Percentiles rank a stretch among this genome's conserved stretches.
phyloP scores from a whole-genome alignment of 2,329 filamentous ascomycete genomes.

The Beauveria bassiana region DNA sequence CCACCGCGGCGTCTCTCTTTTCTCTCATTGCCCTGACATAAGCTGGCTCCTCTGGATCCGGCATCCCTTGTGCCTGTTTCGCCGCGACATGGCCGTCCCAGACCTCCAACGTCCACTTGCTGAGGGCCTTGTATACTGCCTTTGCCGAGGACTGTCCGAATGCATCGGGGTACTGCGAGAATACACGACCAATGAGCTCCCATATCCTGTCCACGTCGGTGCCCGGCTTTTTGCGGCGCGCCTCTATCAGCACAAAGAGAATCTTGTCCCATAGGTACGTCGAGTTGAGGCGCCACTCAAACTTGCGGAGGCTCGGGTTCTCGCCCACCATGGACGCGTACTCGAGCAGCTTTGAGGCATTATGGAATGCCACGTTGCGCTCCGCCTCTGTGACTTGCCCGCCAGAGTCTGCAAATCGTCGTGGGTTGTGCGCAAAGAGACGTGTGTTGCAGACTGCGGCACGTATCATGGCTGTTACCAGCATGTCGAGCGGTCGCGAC shows the following conservation, averaged over 20 bases:
- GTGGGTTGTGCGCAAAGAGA: constrained; percentile 11
- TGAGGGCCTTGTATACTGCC: constrained; percentile 17
- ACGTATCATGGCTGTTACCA: constrained; percentile 8
- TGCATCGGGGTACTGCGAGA: constrained; percentile 17
- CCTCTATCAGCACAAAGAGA: constrained; percentile 24
- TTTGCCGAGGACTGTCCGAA: constrained; percentile 15
- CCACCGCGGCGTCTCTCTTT: background rate
- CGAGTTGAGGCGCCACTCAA: constrained; percentile 20
- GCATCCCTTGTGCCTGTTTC: background rate
- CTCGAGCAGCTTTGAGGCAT: constrained; percentile 14
- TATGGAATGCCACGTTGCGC: constrained; percentile 9
- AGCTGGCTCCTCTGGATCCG: constrained; percentile 1
- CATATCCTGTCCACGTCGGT: constrained; percentile 22
- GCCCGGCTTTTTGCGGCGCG: constrained; percentile 18
- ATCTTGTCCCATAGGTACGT: constrained; percentile 24
- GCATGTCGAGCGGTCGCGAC: constrained; percentile 5
- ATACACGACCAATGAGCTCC: constrained; percentile 19
- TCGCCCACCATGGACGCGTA: constrained; percentile 17
- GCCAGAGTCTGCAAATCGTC: background rate
- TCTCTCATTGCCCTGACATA: constrained; percentile 3
- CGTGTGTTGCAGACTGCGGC: constrained; percentile 14
- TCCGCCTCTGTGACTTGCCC: background rate
- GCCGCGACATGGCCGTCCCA: constrained; percentile 10
- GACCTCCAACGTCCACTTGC: constrained; percentile 12
- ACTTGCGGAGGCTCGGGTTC: constrained; percentile 19